These are phyloP conservation scores for Telfairia occidentalis DNA, from an alignment of 331 rosid genomes.

Conservation along the genomic window DNA sequence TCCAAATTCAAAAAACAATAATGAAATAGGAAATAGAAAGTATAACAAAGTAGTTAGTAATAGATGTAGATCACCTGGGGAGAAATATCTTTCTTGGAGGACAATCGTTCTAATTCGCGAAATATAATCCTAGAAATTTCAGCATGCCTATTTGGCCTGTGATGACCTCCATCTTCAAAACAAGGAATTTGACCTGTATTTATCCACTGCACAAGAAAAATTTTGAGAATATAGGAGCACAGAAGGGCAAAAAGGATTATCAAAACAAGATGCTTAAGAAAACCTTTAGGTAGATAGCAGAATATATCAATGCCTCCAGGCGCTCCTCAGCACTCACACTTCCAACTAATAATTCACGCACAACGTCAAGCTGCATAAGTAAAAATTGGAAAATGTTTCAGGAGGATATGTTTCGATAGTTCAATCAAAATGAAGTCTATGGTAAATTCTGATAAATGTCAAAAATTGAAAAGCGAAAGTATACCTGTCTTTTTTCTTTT, in stretches of 20 bases:
- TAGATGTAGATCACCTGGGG: constrained; percentile 47
- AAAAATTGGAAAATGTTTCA: neutral
- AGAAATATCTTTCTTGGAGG: constrained; percentile 53
- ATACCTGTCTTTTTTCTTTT: neutral
- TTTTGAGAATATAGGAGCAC: constrained; percentile 3
- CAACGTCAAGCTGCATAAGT: constrained; percentile 67
- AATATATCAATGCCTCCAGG: constrained; percentile 68
- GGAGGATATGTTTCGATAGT: neutral
- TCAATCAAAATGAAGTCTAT: neutral
- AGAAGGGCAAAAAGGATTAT: neutral
- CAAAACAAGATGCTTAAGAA: constrained; percentile 6
- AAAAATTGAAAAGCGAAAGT: neutral
- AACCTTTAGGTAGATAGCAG: constrained; percentile 93
- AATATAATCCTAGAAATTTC: constrained; percentile 93
- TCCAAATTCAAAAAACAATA: neutral
- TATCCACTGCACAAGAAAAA: constrained; percentile 75
- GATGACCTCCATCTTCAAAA: constrained; percentile 95
- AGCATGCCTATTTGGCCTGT: constrained; percentile 91
- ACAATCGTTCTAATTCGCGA: constrained; percentile 62
- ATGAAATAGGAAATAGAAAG: neutral
- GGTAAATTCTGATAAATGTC: neutral
- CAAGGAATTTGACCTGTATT: constrained; percentile 96
- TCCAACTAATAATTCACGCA: constrained; percentile 47
- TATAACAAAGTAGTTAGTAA: constrained; percentile 12
- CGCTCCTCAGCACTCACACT: constrained; percentile 38